Base-by-base conservation (phyloP, 2,329 filamentous ascomycete species). In the Onygenales sp. region DNA sequence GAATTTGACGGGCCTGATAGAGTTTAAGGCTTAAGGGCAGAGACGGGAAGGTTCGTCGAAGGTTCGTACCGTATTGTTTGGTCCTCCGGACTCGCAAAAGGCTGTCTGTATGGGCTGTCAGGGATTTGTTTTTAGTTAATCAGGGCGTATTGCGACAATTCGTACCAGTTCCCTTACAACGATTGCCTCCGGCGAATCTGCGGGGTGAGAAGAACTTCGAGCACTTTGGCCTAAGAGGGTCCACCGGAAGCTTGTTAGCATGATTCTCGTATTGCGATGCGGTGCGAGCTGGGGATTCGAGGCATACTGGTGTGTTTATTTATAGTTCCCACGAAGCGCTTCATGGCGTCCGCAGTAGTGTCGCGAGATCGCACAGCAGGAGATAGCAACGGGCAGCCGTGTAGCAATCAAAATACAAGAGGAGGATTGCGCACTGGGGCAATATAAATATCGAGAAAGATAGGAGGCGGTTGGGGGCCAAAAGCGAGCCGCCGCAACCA, bases 51-150 rank as follows among this genome's bases (percentile, higher is more conserved):
- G 10, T 17, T 13, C 11, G n/a, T 17, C 32, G 10, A 46, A 42
- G 21, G 21, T 27, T 27, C 42, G n/a, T 46, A 53, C 51, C 27
- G 62, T 48, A 64, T 80, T 79, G 54, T 79, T 74, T 51, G 79
- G 77, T 33, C 58, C 62, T 57, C 81, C 83, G 49, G 86, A 85
- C 71, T 92, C 86, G 76, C 88, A 94, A 67, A 95, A 95, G 44
- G 82, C 78, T 76, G 78, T 86, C 87, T 91, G 65, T 49, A 13
- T 14, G 2, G 27, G 5, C 5, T 46, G 9, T 46, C 11, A 34
- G 14, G 11, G 10, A 9, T 36, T 4, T 40, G 34, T 31, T 52
- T 52, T 43, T 47, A 53, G 39, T 49, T 44, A 50, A 37, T 37
- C 40, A 27, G 43, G 34, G 17, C 17, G 44, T 53, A 39, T 42